These are phyloP conservation scores for Tricholoma hemisulphureum DNA, from an alignment of 768 basidiomycete species.

Conservation along the genomic window DNA sequence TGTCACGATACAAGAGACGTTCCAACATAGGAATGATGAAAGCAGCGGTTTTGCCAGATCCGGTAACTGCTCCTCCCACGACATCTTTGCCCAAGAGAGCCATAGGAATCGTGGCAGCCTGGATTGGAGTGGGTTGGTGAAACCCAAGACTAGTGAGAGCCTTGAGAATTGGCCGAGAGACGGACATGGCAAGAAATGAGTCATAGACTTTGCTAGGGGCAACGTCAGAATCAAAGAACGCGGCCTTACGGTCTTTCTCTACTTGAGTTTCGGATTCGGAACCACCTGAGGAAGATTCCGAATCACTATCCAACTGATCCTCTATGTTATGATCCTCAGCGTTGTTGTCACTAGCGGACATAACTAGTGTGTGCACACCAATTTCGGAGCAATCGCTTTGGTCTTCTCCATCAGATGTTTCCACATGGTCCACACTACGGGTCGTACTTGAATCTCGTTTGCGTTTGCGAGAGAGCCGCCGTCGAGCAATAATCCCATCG, in stretches of 20 bases:
- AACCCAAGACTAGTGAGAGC: constrained; percentile 83
- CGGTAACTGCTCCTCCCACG: constrained; percentile 93
- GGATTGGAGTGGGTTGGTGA: constrained; percentile 89
- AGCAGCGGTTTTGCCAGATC: constrained; percentile 97
- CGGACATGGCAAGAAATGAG: constrained; percentile 91
- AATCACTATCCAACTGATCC: constrained; percentile 24
- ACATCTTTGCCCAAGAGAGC: constrained; percentile 94
- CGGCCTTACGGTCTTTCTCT: constrained; percentile 76
- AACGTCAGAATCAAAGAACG: constrained; percentile 76
- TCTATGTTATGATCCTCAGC: constrained; percentile 23
- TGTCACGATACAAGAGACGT: constrained; percentile 87
- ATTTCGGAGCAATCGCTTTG: constrained; percentile 33
- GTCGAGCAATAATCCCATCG: constrained; percentile 86
- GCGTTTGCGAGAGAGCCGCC: constrained; percentile 60
- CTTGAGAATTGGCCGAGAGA: constrained; percentile 92
- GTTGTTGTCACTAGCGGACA: constrained; percentile 31
- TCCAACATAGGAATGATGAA: constrained; percentile 95
- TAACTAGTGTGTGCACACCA: constrained; percentile 25
- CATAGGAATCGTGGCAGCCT: constrained; percentile 89
- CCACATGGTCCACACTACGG: constrained; percentile 28
- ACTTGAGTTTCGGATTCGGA: constrained; percentile 59
- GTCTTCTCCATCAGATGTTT: constrained; percentile 20
- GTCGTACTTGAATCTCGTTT: constrained; percentile 45
- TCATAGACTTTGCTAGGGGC: constrained; percentile 52
- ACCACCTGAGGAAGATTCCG: constrained; percentile 32